Conservation (phyloP, 2,329 filamentous ascomycete species). For the Cercospora sp. region DNA sequence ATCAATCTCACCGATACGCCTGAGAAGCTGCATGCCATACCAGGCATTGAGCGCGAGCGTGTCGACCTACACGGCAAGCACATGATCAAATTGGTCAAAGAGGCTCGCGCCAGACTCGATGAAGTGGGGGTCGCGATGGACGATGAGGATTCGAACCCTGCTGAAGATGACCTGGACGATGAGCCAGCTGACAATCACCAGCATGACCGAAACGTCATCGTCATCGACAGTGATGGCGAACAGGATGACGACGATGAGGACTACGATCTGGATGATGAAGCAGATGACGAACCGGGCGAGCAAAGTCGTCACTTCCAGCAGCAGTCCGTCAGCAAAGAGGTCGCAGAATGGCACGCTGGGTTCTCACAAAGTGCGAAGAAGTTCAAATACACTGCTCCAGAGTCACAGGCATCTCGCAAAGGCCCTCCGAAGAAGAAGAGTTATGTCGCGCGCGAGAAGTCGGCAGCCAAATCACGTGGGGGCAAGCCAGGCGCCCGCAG, state of each 20-base stretch:
- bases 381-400: not conserved
- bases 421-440: slow-evolving; percentile 5
- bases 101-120: slow-evolving; percentile 38
- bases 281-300: slow-evolving; percentile 38
- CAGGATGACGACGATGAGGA: slow-evolving; percentile 22
- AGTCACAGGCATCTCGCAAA: slow-evolving; percentile 6
- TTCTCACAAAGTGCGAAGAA: slow-evolving; percentile 11
- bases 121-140: slow-evolving; percentile 47
- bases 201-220: slow-evolving; percentile 53
- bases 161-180: slow-evolving; percentile 47
- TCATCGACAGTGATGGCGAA: slow-evolving; percentile 37
- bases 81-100: slow-evolving; percentile 61
- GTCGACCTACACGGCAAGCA: slow-evolving; percentile 62
- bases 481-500: slow-evolving; percentile 4
- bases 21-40: slow-evolving; percentile 64
- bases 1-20: slow-evolving; percentile 65
- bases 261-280: slow-evolving; percentile 1
- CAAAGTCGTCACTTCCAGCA: slow-evolving; percentile 9
- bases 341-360: slow-evolving; percentile 13
- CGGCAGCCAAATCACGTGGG: not conserved
- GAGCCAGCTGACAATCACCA: slow-evolving; percentile 45
- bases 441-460: not conserved
- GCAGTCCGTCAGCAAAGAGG: slow-evolving; percentile 11
- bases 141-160: slow-evolving; percentile 16
- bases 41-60: slow-evolving; percentile 62